Base-by-base conservation (phyloP, 75 land plant genomes). In the Larix kaempferi region DNA sequence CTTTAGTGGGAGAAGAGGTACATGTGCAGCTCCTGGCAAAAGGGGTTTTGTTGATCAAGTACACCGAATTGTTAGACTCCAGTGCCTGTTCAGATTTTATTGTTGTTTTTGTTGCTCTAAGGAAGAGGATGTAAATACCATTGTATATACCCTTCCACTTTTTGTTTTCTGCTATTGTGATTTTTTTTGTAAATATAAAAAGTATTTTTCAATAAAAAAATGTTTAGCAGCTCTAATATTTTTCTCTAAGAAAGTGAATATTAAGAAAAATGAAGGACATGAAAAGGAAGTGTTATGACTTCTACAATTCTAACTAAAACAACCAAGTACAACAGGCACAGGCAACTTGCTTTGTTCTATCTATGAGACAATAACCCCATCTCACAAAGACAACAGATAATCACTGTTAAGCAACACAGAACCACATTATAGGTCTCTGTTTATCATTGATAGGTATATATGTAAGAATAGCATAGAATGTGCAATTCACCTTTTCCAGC, bases 401-500 rank as follows among this genome's bases (percentile, higher is more conserved):
- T 37, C 19, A 69, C n/a, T 69, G 49, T 37, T 21, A 67, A 27
- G 22, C 11, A 67, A 67, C 21, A 67, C 37, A 67, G 8, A 67
- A 67, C 12, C 44, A 67, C 35, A 69, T 22, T 41, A 21, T n/a
- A 37, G 73, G 12, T 39, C 22, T 41, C 11, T 39, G 14, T 41
- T 69, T 39, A 3, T 49, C 54, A 49, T 44, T 41, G 25, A 69
- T 37, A 2, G 49, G 44, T 35, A 67, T 41, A 39, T 35, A 67
- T 17, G 41, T 39, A n/a, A 44, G 23, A 69, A 69, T 41, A 41
- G n/a, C 17, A 5, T 16, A 66, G 8, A 66, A 37, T 16, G 52
- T 21, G 23, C 73, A 26, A 26, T 56, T 44, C 69, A 94, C 96
- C 96, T 92, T 88, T 84, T 27, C 95, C 96, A 58, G 79, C 85